Percentiles rank a stretch among this genome's conserved stretches.
Conservation (phyloP, 129 eudicot genomes). For the Artemisia tridentata region DNA sequence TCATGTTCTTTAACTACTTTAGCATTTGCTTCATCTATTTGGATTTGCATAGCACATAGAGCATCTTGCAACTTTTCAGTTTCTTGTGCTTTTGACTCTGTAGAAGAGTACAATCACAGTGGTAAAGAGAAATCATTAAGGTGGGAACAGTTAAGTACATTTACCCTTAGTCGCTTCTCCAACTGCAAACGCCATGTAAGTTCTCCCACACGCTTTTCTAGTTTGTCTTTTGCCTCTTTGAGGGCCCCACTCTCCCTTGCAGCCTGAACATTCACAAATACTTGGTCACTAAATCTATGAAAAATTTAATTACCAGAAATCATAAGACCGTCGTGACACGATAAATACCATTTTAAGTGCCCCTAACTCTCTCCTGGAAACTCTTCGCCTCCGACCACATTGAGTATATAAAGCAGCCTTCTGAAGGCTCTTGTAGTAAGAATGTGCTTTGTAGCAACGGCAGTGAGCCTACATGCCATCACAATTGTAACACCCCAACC, state of each 20-base stretch:
- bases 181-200: conserved; percentile 97
- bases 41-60: conserved; percentile 63
- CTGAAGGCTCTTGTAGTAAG: conserved; percentile 79
- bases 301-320: neutral
- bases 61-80: conserved; percentile 73
- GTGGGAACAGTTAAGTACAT: neutral
- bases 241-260: conserved; percentile 99
- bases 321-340: conserved; percentile 1
- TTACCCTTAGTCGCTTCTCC: conserved; percentile 91
- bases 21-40: conserved; percentile 85
- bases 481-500: too few species aligned
- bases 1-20: conserved; percentile 73
- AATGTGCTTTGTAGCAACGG: conserved; percentile 68
- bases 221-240: conserved; percentile 96
- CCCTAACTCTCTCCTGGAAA: conserved; percentile 90
- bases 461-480: conserved; percentile 60
- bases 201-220: conserved; percentile 98
- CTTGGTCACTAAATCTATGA: conserved; percentile 19
- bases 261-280: conserved; percentile 51
- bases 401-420: conserved; percentile 84
- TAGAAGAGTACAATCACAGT: conserved; percentile 4
- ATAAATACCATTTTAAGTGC: conserved; percentile 79
- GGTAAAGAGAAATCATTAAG: neutral
- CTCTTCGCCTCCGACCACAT: conserved; percentile 93
- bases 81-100: conserved; percentile 90